Evolutionary conservation across 306 rosid species (phyloP), one percentile per base, ranked within the genome.

Genomic region (Ceratonia siliqua): DNA sequence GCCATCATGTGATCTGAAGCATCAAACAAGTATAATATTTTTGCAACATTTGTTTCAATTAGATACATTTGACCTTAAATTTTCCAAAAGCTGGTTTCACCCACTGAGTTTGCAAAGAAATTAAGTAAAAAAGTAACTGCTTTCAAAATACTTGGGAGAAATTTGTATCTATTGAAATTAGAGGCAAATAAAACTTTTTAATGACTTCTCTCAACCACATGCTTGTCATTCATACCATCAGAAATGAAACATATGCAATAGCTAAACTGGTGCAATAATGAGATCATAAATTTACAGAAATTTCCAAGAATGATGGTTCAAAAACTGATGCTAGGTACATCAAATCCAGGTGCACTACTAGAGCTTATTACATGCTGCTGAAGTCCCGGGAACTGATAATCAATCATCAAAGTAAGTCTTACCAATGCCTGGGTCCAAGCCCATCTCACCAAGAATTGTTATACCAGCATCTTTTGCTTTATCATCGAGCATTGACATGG

Each of bases 401-500:
- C 39, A 2, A 59, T 43, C 63, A 58, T 62, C 66, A 80, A 27
- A 62, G 50, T 52, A 65, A 66, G 41, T 67, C 82, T 81, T 87
- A 92, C 99, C 99, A 82, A 94, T 87, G 68, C 99, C 99, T 64
- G 97, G 99, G 85, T 94, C 97, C 86, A 94, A 89, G 54, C 99
- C 98, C 96, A 94, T 85, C 83, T 94, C 99, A 9, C 99, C 96
- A 45, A 94, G 95, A 81, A 94, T 90, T 24, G 97, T 92, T 66
- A 94, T 83, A 48, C 96, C 96, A 49, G 90, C 95, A 42, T 58
- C 89, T 86, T 83, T 90, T 59, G 97, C 99, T 74, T 74, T 85
- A 79, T 86, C 93, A 82, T 88, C 80, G 75, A 94, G 89, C 78
- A 30, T 67, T 53, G 91, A 80, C 85, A 94, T 81, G 74, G 96